Percentiles rank a stretch among this genome's conserved stretches.
phyloP scores from a whole-genome alignment of 345 rosid species.

The Linum tenue region DNA sequence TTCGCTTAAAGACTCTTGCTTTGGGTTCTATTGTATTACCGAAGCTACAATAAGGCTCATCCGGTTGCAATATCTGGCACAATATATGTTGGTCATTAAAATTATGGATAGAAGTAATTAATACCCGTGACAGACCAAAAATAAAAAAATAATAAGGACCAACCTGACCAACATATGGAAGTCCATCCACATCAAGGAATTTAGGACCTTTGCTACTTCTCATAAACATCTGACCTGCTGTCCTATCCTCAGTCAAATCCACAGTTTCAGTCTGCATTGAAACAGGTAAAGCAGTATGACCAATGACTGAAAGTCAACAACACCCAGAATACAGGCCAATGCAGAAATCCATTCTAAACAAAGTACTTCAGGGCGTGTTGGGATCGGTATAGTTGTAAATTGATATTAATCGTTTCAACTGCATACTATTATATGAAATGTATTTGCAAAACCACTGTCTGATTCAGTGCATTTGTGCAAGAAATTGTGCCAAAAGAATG shows the following conservation, averaged over 20 bases:
- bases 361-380: too few relatives aligned
- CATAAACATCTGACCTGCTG: constrained; percentile 46
- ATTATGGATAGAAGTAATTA: not conserved
- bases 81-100: constrained; percentile 2
- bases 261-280: constrained; percentile 71
- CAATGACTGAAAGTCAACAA: not conserved
- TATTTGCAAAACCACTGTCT: too few relatives aligned
- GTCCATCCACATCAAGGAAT: constrained; percentile 65
- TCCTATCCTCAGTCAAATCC: constrained; percentile 49
- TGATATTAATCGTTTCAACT: too few relatives aligned
- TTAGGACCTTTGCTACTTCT: constrained; percentile 42
- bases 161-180: constrained; percentile 94
- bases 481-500: too few relatives aligned
- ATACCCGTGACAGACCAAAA: not conserved
- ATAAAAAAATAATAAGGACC: constrained; percentile 8
- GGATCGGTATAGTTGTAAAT: too few relatives aligned
- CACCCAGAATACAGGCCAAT: too few relatives aligned
- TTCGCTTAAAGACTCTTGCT: constrained; percentile 28
- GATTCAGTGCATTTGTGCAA: too few relatives aligned
- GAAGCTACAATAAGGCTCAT: constrained; percentile 65
- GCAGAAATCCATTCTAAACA: too few relatives aligned
- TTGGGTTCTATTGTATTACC: constrained; percentile 40
- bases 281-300: not conserved
- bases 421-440: too few relatives aligned
- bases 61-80: constrained; percentile 55